Evolutionary conservation across 495 filamentous ascomycete genomes (phyloP), one percentile per base, ranked within the genome.

Genomic region (Penicillium daleae): DNA sequence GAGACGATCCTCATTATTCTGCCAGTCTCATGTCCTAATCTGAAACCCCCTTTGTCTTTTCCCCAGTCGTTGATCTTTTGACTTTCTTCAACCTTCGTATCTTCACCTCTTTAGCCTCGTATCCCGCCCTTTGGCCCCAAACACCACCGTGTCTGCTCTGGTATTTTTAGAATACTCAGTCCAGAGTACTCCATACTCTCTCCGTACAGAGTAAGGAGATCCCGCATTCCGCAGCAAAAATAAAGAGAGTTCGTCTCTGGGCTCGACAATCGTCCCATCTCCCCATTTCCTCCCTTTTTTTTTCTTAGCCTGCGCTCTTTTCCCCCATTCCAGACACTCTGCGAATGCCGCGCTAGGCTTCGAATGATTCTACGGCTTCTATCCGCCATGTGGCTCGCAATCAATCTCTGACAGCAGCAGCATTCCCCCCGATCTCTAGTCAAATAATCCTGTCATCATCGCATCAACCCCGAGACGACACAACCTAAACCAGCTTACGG

Each of bases 221-320:
- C 68, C 70, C 67, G 70, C 70, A 70, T 72, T 72, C 67, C 62
- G 63, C 50, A 60, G 49, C 54, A 62, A 59, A 60, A 64, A 54
- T 10, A 31, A 44, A 27, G 9, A 26, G 44, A 59, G 27, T 19
- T 56, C 61, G 58, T 56, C 53, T 50, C 52, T 50, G 35, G 48
- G 60, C 55, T 67, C 55, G 62, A 65, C 70, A 66, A 70, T 55
- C 70, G 52, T 58, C 42, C 19, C 35, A 55, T 57, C 35, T 44
- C 51, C 40, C 65, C 59, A 7, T 57, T 50, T 50, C 65, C 54
- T 66, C 51, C 26, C 29, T 62, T 62, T 61, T 62, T 62, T 61
- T 44, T 54, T 68, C 58, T 66, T 6, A 42, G 39, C 6, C 39
- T n/a, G 19, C 5, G n/a, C 39, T 19, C n/a, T 40, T 22, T 15